Evolutionary conservation across 208 protist genomes (phyloP).

Genomic region (Trypanosoma platydactyli): DNA sequence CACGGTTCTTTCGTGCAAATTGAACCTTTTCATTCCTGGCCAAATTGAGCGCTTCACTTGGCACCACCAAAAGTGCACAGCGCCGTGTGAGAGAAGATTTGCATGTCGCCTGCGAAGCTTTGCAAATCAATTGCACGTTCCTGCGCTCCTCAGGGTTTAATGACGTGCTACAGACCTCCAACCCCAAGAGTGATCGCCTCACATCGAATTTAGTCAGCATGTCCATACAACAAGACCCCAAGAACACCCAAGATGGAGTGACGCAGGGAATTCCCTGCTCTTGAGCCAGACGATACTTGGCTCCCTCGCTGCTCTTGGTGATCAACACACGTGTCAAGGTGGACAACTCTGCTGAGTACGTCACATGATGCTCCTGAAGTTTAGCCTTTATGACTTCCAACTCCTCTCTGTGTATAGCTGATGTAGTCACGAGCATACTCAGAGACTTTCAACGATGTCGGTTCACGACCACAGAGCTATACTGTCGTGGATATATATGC

Average conservation of each 20-base stretch:
- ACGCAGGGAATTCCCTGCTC: slow-evolving; percentile 62
- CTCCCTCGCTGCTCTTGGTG: slow-evolving; percentile 29
- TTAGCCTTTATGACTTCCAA: slow-evolving; percentile 36
- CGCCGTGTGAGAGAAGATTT: slow-evolving; percentile 34
- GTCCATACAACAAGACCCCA: slow-evolving; percentile 40
- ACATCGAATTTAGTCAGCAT: slow-evolving; percentile 36
- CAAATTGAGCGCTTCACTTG: slow-evolving; percentile 5
- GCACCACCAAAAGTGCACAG: slow-evolving; percentile 46
- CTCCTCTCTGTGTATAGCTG: slow-evolving; percentile 51
- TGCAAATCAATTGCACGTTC: slow-evolving; percentile 32
- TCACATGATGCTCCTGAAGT: slow-evolving; percentile 29
- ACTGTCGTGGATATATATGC: not conserved
- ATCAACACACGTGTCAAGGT: slow-evolving; percentile 48
- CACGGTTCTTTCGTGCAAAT: slow-evolving; percentile 23
- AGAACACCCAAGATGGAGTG: slow-evolving; percentile 42
- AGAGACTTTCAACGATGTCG: not conserved
- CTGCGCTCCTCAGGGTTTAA: slow-evolving; percentile 32
- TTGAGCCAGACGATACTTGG: slow-evolving; percentile 52
- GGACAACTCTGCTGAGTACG: slow-evolving; percentile 44
- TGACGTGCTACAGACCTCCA: slow-evolving; percentile 51
- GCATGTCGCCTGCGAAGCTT: slow-evolving; percentile 32
- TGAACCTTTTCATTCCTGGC: slow-evolving; percentile 12
- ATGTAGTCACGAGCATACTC: slow-evolving; percentile 57
- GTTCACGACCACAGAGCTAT: not conserved
- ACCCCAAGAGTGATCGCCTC: slow-evolving; percentile 30